Percentiles rank a stretch among this genome's conserved stretches.
These are phyloP conservation scores for Rhodotorula diobovata DNA, from an alignment of 768 basidiomycete species.

Conservation along the genomic window DNA sequence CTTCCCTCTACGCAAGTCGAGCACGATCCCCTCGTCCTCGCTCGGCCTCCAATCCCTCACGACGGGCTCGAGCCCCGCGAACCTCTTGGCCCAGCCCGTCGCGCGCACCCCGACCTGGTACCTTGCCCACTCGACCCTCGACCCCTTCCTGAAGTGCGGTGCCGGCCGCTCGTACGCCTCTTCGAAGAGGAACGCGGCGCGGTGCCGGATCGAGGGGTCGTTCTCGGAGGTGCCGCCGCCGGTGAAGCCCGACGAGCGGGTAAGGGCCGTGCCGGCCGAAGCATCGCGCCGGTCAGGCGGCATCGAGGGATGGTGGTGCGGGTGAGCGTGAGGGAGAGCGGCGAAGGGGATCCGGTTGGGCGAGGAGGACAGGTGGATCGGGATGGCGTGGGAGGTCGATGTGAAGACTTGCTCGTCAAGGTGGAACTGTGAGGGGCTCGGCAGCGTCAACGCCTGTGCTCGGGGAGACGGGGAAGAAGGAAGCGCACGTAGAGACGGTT, in stretches of 20 bases:
- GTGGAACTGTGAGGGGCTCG: conserved; percentile 4
- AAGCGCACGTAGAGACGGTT: conserved; percentile 67
- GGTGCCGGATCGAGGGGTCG: conserved; percentile 57
- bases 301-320: conserved; percentile 57
- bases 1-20: conserved; percentile 8
- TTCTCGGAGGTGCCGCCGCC: conserved; percentile 55
- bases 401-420: conserved; percentile 26
- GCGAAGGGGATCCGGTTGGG: conserved; percentile 54
- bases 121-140: background rate
- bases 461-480: background rate
- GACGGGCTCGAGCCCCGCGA: background rate
- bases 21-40: conserved; percentile 12
- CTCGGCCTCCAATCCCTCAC: background rate
- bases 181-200: conserved; percentile 53
- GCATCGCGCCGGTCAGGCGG: background rate
- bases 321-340: background rate
- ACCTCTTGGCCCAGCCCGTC: background rate
- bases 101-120: background rate
- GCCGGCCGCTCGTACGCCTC: conserved; percentile 9
- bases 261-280: background rate
- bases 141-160: background rate
- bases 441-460: background rate
- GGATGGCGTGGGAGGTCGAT: conserved; percentile 55
- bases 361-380: conserved; percentile 58
- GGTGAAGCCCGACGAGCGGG: conserved; percentile 47